Base-by-base conservation (phyloP, 352 stramenopile species). In the Phytophthora pluvialis region DNA sequence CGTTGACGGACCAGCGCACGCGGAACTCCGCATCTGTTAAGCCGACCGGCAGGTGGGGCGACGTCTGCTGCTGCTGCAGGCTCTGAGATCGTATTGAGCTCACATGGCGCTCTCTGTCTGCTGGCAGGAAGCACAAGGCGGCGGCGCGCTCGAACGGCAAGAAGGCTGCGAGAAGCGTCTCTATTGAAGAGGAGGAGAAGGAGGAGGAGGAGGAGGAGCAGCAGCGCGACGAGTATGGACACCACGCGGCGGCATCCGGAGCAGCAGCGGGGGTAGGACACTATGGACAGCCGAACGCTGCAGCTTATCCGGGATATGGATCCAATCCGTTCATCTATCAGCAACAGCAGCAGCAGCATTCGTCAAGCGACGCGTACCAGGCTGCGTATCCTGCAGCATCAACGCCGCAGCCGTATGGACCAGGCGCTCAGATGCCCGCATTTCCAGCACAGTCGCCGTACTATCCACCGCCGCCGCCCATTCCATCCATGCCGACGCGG, bases 311-410 rank as follows among this genome's bases (percentile, higher is more conserved):
- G 59, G 43, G 32, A 64, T 40, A 47, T 65, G 38, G 31, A 60
- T 26, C 36, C 60, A 53, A 35, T 32, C 28, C 54, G 15, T 58
- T 64, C n/a, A 25, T 9, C 9, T 60, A 48, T 38, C 65, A 62
- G 25, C 54, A 66, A 32, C 56, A 52, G 2, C 53, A 43, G 2
- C 57, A 73, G 28, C 58, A 75, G 32, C 53, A 70, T n/a, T 11
- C 42, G 9, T 52, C 67, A 28, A 69, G 63, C 8, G 80, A 91
- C 29, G 18, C 86, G 28, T 93, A 90, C 29, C 84, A 90, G 49
- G 62, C 72, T 15, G 84, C 84, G 8, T 71, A 73, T 67, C 38
- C 64, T 70, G 25, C 67, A 44, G n/a, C 67, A 66, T 2, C 60
- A 70, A 18, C 59, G 45, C 32, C 40, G 38, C 67, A 72, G 45